A percentile compares a stretch with the other conserved stretches of the same genome.
phyloP scores from a whole-genome alignment of 2,329 filamentous ascomycete genomes.

The Xylaria sp. region DNA sequence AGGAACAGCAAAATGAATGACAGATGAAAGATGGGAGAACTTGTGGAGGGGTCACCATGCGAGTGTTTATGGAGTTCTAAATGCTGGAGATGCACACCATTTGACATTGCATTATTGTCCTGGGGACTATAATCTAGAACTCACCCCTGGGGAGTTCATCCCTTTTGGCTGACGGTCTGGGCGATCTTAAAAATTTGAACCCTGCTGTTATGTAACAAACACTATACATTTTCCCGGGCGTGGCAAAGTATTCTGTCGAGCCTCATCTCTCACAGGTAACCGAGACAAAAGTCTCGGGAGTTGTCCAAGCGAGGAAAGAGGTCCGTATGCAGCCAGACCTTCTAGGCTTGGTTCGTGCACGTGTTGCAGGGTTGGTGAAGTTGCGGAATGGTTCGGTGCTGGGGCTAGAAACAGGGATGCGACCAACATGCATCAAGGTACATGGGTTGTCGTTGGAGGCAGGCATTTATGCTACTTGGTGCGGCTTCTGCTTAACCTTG shows the following conservation, averaged over 20 bases:
- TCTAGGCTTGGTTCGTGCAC: conserved; percentile 7
- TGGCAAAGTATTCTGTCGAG: neutral
- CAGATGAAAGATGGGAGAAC: neutral
- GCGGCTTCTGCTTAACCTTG: neutral
- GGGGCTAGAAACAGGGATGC: neutral
- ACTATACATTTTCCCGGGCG: neutral
- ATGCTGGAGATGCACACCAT: neutral
- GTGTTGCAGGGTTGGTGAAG: neutral
- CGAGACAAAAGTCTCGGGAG: neutral
- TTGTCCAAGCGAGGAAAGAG: conserved; percentile 1
- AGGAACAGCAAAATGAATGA: conserved; percentile 5
- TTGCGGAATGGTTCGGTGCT: neutral
- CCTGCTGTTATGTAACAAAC: neutral
- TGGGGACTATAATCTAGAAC: neutral
- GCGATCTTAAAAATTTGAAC: conserved; percentile 13
- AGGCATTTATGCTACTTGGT: neutral
- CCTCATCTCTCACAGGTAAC: neutral
- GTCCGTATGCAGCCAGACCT: conserved; percentile 1
- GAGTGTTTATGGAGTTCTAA: neutral
- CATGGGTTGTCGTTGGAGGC: conserved; percentile 3
- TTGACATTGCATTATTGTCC: neutral
- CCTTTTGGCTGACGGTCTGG: conserved; percentile 1
- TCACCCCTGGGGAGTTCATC: conserved; percentile 1
- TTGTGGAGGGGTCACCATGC: neutral
- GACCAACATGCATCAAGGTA: conserved; percentile 1